Conservation (phyloP, 257 asterid species). For the Plantago elongata region DNA sequence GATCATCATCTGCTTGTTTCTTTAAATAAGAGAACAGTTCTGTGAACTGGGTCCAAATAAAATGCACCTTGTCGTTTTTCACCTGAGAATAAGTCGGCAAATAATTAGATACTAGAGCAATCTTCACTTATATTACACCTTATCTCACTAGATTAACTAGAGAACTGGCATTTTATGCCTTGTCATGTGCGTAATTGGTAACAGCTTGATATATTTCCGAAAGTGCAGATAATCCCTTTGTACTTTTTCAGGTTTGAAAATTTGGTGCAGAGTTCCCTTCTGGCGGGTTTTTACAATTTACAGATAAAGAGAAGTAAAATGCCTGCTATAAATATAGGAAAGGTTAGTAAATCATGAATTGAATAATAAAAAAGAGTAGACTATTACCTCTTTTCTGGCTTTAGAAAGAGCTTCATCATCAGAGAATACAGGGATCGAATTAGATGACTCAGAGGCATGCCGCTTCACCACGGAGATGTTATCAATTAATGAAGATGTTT, state of each 20-base stretch:
- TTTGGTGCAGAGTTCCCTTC: too few relatives aligned
- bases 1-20: slow-evolving; percentile 64
- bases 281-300: too few relatives aligned
- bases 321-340: background rate
- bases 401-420: slow-evolving; percentile 87
- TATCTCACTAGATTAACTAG: too few relatives aligned
- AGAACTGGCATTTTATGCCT: too few relatives aligned
- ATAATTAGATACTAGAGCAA: background rate
- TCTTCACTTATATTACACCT: too few relatives aligned
- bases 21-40: slow-evolving; percentile 61
- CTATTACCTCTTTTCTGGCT: slow-evolving; percentile 79
- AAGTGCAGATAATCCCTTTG: too few relatives aligned
- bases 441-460: slow-evolving; percentile 73
- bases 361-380: background rate
- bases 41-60: slow-evolving; percentile 83
- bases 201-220: too few relatives aligned
- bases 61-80: slow-evolving; percentile 63
- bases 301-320: too few relatives aligned
- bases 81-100: slow-evolving; percentile 38
- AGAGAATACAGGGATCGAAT: slow-evolving; percentile 67
- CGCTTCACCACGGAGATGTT: slow-evolving; percentile 57
- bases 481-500: slow-evolving; percentile 73
- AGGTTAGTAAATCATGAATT: slow-evolving; percentile 1
- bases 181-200: too few relatives aligned
- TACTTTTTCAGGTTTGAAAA: too few relatives aligned